Conservation (phyloP, 1,284 basidiomycete genomes). For the Leccinum huronense region DNA sequence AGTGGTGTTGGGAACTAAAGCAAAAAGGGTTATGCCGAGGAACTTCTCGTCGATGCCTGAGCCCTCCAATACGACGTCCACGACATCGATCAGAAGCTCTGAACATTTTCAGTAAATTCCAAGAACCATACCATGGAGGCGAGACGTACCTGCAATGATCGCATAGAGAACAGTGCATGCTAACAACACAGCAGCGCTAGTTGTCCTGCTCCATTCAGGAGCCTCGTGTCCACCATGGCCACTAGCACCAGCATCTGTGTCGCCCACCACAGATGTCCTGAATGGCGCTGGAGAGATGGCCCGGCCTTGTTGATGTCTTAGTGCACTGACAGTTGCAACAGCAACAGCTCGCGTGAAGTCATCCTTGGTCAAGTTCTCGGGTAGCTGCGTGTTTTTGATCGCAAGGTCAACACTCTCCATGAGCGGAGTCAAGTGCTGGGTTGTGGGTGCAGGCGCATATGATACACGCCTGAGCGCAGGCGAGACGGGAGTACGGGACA, state of each 20-base stretch:
- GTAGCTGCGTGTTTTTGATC: constrained; percentile 62
- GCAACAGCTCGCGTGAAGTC: constrained; percentile 91
- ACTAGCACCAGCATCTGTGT: constrained; percentile 45
- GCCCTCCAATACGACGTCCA: constrained; percentile 92
- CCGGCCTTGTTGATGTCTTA: constrained; percentile 71
- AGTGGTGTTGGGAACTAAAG: constrained; percentile 97
- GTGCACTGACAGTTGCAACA: constrained; percentile 83
- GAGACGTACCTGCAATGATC: constrained; percentile 81
- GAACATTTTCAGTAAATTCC: constrained; percentile 7
- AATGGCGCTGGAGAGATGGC: constrained; percentile 47
- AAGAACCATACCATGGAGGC: background rate
- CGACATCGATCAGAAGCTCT: constrained; percentile 95
- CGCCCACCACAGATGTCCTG: constrained; percentile 33
- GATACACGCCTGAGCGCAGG: constrained; percentile 53
- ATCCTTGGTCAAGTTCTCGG: constrained; percentile 72
- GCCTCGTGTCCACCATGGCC: constrained; percentile 89
- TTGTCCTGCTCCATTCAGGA: constrained; percentile 89
- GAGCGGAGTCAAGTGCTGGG: constrained; percentile 60
- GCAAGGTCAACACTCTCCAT: constrained; percentile 76
- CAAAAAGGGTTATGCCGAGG: constrained; percentile 94
- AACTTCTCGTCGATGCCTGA: constrained; percentile 98
- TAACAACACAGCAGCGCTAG: constrained; percentile 85
- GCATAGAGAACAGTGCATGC: constrained; percentile 93
- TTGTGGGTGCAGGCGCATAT: constrained; percentile 47
- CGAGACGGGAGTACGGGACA: constrained; percentile 24